These are phyloP conservation scores for Diaporthe longicolla DNA, from an alignment of 2,329 filamentous ascomycete species.

Conservation along the genomic window DNA sequence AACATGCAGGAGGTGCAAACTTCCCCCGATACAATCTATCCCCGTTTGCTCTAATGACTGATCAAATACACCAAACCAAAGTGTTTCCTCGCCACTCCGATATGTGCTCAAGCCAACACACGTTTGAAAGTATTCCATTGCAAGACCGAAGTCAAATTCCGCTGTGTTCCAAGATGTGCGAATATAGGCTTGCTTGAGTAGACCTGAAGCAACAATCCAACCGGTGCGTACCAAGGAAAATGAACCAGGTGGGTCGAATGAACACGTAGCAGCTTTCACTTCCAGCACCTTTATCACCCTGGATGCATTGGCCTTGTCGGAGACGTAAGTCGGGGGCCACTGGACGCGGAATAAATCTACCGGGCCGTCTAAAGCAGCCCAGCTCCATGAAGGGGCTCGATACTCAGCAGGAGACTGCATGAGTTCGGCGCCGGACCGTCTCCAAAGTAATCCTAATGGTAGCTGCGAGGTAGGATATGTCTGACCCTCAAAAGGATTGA, in stretches of 20 bases:
- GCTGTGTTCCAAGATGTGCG: rapidly evolving
- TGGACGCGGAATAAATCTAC: neutral
- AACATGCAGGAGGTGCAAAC: neutral
- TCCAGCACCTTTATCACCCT: neutral
- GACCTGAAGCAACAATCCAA: neutral
- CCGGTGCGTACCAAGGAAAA: neutral
- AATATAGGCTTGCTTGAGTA: neutral
- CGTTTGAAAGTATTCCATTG: rapidly evolving
- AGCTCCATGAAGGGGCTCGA: conserved; percentile 11
- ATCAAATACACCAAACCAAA: neutral
- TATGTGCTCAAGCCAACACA: neutral
- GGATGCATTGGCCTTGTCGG: neutral
- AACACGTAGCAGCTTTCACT: neutral
- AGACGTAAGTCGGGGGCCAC: neutral
- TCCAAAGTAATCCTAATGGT: neutral
- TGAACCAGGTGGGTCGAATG: neutral
- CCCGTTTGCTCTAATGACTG: neutral
- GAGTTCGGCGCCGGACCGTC: neutral
- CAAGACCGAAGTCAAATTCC: rapidly evolving
- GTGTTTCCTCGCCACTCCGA: neutral
- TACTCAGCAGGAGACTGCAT: neutral
- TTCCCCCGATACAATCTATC: neutral
- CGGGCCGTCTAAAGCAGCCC: neutral
- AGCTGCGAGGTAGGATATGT: neutral
- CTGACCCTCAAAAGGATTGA: neutral